Percentiles rank a stretch among this genome's conserved stretches.
Conservation (phyloP, 805 yeast genomes). For the Ogataea degrootiae region DNA sequence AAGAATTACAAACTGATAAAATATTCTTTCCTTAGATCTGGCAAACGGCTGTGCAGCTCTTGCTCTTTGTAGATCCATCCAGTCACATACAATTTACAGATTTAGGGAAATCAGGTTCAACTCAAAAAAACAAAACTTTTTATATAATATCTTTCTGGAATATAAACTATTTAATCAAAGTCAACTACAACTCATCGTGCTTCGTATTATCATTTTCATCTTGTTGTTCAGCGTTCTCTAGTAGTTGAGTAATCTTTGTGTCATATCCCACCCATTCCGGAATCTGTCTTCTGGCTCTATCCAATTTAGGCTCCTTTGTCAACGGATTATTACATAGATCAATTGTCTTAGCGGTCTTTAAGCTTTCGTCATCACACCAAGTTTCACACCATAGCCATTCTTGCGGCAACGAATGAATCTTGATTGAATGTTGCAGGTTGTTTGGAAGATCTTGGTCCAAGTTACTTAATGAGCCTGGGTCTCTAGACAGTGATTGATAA, state of each 20-base stretch:
- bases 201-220: background rate
- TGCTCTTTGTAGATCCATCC: too few relatives aligned
- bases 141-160: too few relatives aligned
- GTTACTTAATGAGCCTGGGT: conserved; percentile 73
- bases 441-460: conserved; percentile 94
- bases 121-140: too few relatives aligned
- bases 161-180: too few relatives aligned
- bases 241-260: conserved; percentile 38
- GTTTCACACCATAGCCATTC: conserved; percentile 95
- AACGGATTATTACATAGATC: conserved; percentile 83
- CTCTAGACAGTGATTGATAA: conserved; percentile 76
- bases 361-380: conserved; percentile 71
- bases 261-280: conserved; percentile 77
- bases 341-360: conserved; percentile 65
- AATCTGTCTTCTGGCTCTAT: conserved; percentile 66
- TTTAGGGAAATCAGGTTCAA: too few relatives aligned
- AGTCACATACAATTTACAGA: too few relatives aligned
- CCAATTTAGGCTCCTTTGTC: conserved; percentile 74
- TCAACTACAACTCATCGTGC: conserved; percentile 13
- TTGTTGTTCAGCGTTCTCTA: conserved; percentile 2
- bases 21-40: too few relatives aligned
- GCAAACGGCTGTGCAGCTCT: too few relatives aligned
- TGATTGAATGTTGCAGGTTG: conserved; percentile 63
- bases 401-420: conserved; percentile 68
- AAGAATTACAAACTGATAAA: too few relatives aligned